phyloP scores from a whole-genome alignment of 495 filamentous ascomycete genomes.

The Hyaloscypha variabilis region DNA sequence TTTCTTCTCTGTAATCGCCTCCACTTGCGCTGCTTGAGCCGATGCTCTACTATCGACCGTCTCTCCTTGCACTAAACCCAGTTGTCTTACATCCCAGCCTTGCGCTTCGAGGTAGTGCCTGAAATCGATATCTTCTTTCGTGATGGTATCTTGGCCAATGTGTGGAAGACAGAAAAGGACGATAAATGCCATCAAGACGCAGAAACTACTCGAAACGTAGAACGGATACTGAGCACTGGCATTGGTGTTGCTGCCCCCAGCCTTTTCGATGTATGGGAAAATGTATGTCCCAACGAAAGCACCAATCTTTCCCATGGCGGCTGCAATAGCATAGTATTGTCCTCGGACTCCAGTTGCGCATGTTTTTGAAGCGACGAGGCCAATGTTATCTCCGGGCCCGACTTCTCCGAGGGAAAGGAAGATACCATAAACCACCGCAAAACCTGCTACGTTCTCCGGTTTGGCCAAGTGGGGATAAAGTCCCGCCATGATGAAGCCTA shows the following conservation, averaged over 20 bases:
- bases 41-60: constrained; percentile 17
- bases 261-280: constrained; percentile 70
- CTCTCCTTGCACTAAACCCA: constrained; percentile 50
- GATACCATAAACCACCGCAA: constrained; percentile 76
- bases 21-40: background rate
- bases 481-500: constrained; percentile 87
- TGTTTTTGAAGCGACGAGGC: constrained; percentile 83
- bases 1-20: background rate
- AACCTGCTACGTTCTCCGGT: constrained; percentile 67
- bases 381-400: constrained; percentile 91
- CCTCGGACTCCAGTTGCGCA: constrained; percentile 84
- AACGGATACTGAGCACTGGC: constrained; percentile 78
- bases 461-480: constrained; percentile 66
- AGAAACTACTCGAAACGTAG: constrained; percentile 68
- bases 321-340: constrained; percentile 90
- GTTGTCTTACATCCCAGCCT: constrained; percentile 70
- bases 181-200: constrained; percentile 62
- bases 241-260: constrained; percentile 53
- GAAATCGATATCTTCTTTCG: constrained; percentile 70
- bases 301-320: constrained; percentile 83
- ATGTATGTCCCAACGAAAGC: constrained; percentile 89
- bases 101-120: constrained; percentile 64
- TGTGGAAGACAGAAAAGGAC: constrained; percentile 62
- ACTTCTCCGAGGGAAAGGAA: constrained; percentile 84
- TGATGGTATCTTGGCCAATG: constrained; percentile 76